Percentiles rank a stretch among this genome's conserved stretches.
phyloP scores from a whole-genome alignment of 495 filamentous ascomycete genomes.

The Xeromyces bisporus region DNA sequence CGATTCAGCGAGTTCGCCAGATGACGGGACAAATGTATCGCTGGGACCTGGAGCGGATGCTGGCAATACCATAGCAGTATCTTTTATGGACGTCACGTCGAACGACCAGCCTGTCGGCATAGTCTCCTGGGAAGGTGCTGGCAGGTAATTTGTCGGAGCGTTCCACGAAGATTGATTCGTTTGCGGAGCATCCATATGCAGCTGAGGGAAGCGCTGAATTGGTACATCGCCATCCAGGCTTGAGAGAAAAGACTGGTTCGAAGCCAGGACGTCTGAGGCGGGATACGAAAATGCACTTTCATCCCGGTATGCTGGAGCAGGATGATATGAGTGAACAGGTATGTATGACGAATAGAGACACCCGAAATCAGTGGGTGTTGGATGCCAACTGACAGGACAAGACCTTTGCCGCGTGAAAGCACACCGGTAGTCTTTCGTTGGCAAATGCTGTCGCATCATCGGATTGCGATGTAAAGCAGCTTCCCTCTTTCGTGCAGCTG shows the following conservation, averaged over 20 bases:
- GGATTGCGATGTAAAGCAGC: slow-evolving; percentile 36
- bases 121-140: slow-evolving; percentile 9
- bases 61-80: slow-evolving; percentile 14
- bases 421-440: slow-evolving; percentile 14
- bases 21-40: slow-evolving; percentile 26
- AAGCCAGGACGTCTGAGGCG: slow-evolving; percentile 13
- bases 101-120: slow-evolving; percentile 21
- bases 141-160: slow-evolving; percentile 5
- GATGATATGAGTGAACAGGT: slow-evolving; percentile 14
- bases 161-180: slow-evolving; percentile 19
- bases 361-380: slow-evolving; percentile 24
- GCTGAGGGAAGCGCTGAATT: slow-evolving; percentile 21
- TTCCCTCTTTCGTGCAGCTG: slow-evolving; percentile 35
- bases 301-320: slow-evolving; percentile 9
- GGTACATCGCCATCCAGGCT: slow-evolving; percentile 19
- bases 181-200: slow-evolving; percentile 27
- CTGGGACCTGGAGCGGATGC: slow-evolving; percentile 16
- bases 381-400: slow-evolving; percentile 59
- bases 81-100: slow-evolving; percentile 25
- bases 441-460: slow-evolving; percentile 10
- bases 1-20: slow-evolving; percentile 29
- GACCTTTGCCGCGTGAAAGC: slow-evolving; percentile 19
- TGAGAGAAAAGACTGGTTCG: slow-evolving; percentile 14
- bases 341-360: slow-evolving; percentile 14
- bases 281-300: slow-evolving; percentile 15